Base-by-base conservation (phyloP, 2,329 filamentous ascomycete genomes). In the Phialocephala subalpina region DNA sequence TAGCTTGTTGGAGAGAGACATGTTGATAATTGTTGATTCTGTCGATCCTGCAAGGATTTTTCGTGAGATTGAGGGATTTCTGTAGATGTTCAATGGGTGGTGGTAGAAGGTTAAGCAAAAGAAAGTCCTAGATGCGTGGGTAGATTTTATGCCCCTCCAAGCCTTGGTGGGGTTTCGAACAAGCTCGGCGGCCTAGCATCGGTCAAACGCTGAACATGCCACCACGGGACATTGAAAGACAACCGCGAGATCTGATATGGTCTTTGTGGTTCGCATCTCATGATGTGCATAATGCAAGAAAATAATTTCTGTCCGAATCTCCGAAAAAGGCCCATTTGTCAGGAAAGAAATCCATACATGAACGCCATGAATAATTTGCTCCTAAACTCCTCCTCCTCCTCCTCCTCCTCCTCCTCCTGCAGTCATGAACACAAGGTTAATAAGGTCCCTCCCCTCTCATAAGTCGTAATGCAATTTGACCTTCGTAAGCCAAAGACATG, bases 1-100 rank as follows among this genome's bases (percentile, higher is more conserved):
- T 77, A 99, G 92, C 88, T 99, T 99, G 89, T 90, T 97, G 77
- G 94, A 92, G 80, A 99, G 93, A 90, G 96, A 98, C 96, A 99
- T 99, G 68, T 77, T 89, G 78, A 71, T 63, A 70, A 73, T 70
- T 70, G 59, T 20, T 22, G 29, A 20, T 57, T 20, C n/a, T 38
- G 29, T 22, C 22, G 55, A 22, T 65, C 33, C 45, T 47, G 40
- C 14, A 53, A 49, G 40, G 16, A 29, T 60, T 60, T 68, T 59
- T 62, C 11, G 22, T 29, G 27, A 36, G 49, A 60, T 27, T 70
- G 67, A 61, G 65, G 64, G 56, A 55, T 64, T 68, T 70, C 63
- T n/a, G 65, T 38, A 58, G 42, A 47, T n/a, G 55, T 60, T 61
- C 16, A 63, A 64, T 53, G 33, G 42, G 57, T 36, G 61, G 68